A percentile compares a stretch with the other conserved stretches of the same genome.
phyloP scores from a whole-genome alignment of 805 yeast genomes.

The Saturnispora saitoi region DNA sequence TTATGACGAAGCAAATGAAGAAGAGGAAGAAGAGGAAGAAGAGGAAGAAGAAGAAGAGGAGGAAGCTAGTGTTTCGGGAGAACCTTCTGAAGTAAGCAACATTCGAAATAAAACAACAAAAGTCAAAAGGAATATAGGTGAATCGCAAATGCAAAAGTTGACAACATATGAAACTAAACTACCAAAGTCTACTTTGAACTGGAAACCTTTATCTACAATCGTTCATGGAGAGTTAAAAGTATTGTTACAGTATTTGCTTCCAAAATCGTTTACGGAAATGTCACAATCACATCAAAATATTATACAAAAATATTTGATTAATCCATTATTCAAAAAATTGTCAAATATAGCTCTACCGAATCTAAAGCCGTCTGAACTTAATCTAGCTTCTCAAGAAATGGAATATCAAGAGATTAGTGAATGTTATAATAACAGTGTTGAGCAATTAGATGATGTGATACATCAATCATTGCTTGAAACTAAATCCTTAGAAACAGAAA shows the following conservation, averaged over 20 bases:
- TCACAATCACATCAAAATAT: not conserved
- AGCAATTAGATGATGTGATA: slow-evolving; percentile 21
- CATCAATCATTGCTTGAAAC: slow-evolving; percentile 19
- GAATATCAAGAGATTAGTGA: slow-evolving; percentile 19
- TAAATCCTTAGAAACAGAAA: slow-evolving; percentile 15
- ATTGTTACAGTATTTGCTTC: slow-evolving; percentile 7
- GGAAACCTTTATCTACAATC: slow-evolving; percentile 8
- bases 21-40: too few species aligned
- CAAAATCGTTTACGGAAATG: slow-evolving; percentile 2
- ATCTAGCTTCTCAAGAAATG: slow-evolving; percentile 20
- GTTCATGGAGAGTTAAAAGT: slow-evolving; percentile 8
- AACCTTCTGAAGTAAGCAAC: too few species aligned
- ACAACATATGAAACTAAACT: slow-evolving; percentile 3
- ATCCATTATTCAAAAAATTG: slow-evolving; percentile 19
- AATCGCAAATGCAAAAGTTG: not conserved
- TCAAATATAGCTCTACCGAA: slow-evolving; percentile 21
- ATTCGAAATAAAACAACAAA: not conserved
- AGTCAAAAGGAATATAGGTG: not conserved
- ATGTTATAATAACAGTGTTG: slow-evolving; percentile 22
- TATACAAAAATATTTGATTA: slow-evolving; percentile 15
- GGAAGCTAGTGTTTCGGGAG: too few species aligned
- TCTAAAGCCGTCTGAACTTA: slow-evolving; percentile 19
- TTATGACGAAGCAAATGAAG: not conserved
- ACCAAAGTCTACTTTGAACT: slow-evolving; percentile 7
- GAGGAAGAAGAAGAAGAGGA: too few species aligned